phyloP scores from a whole-genome alignment of 345 rosid genomes.

The Syzygium aqueum region DNA sequence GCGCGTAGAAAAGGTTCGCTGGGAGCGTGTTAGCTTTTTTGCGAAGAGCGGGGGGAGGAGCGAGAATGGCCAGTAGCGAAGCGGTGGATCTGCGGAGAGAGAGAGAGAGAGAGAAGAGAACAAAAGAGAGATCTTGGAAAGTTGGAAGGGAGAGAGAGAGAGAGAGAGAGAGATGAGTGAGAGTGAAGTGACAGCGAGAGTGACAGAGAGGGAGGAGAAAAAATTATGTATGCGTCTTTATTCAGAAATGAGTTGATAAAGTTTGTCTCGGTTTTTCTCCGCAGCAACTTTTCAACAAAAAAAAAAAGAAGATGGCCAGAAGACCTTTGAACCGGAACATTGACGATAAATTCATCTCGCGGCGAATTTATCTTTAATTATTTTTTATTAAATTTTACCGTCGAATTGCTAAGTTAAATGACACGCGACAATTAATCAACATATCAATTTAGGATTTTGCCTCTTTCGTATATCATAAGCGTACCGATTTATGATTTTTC shows the following conservation, averaged over 20 bases:
- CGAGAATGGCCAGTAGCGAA: neutral
- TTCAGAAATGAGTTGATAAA: neutral
- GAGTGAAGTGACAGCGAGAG: neutral
- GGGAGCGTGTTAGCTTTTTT: neutral
- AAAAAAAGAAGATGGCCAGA: neutral
- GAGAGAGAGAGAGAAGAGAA: neutral
- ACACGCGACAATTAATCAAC: no score
- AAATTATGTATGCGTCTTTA: neutral
- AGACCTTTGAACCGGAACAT: no score
- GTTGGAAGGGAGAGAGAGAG: neutral
- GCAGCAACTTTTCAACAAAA: neutral
- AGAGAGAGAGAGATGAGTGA: neutral
- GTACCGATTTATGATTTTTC: no score
- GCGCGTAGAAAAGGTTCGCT: neutral
- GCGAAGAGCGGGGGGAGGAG: neutral
- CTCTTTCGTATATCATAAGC: no score
- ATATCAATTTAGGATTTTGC: fast-evolving
- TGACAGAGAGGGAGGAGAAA: neutral
- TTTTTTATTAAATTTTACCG: no score
- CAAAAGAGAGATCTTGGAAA: neutral
- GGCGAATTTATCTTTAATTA: no score
- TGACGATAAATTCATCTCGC: no score
- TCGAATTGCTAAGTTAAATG: no score
- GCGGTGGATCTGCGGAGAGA: slow-evolving; percentile 1
- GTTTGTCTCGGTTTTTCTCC: neutral